Evolutionary conservation across 768 basidiomycete genomes (phyloP), one percentile per base, ranked within the genome.

Genomic region (Clavulina sp.): DNA sequence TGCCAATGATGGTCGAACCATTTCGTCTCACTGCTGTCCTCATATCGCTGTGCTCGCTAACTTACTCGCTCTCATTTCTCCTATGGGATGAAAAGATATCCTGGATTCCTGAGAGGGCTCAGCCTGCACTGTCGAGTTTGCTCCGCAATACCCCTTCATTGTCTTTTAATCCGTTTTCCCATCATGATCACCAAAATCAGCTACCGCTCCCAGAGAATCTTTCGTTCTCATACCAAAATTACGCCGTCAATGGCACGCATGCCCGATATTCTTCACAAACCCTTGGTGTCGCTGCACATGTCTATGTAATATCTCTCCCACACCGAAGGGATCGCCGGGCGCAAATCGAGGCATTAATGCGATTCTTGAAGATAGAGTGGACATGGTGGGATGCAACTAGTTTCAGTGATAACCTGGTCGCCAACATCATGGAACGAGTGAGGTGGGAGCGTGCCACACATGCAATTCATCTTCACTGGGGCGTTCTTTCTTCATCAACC

Each of bases 321-420:
- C 64, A 60, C 26, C 72, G 82, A 29, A 57, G 57, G 18, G 80
- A 80, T 54, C 68, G 82, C 24, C 72, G 74, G 13, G 54, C 60
- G 19, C 67, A 75, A 44, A 82, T 83, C 79, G 75, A 79, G 49
- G 57, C 54, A 18, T 58, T 84, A 23, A 69, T 74, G 23, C 60
- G 58, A 7, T 59, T 60, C 5, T 70, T 81, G 19, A 65, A 61
- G 21, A 60, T 80, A 7, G 58, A 64, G 6, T 82, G 77, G 77
- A 69, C 68, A 3, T 73, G 78, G 57, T 54, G 73, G 19, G 68
- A 75, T 41, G 80, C 78, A 5, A 59, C 68, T 2, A 65, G 70
- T 18, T 59, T 69, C 0, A 62, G 66, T 9, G 63, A 71, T 29
- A 56, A 64, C 2, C 50, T 69, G 5, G 65, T 80, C 24, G 21